A percentile compares a stretch with the other conserved stretches of the same genome.
phyloP scores from a whole-genome alignment of 2,329 filamentous ascomycete species.

The Exophiala oligosperma region DNA sequence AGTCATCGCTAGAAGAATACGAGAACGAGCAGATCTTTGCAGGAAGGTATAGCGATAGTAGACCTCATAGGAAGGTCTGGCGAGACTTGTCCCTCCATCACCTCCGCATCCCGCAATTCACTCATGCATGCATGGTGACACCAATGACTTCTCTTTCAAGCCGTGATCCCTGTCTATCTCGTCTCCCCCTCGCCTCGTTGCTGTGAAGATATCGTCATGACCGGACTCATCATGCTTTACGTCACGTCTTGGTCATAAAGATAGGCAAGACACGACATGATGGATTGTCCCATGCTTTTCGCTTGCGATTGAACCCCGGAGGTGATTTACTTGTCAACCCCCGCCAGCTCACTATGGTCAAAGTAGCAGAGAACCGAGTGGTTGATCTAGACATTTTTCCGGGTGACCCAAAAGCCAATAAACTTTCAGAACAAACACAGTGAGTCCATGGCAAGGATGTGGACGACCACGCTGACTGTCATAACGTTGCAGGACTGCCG shows the following conservation, averaged over 20 bases:
- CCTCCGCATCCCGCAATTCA: neutral
- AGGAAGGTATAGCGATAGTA: neutral
- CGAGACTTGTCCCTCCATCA: no score
- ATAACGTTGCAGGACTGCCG: constrained; percentile 9
- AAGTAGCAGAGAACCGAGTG: constrained; percentile 27
- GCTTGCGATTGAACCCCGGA: neutral
- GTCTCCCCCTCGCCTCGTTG: neutral
- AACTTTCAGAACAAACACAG: constrained; percentile 21
- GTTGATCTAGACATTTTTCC: constrained; percentile 27
- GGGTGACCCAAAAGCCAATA: constrained; percentile 19
- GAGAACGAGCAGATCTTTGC: no score
- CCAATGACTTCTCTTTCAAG: neutral
- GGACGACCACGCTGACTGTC: no score
- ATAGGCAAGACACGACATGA: neutral
- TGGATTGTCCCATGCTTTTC: neutral
- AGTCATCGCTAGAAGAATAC: neutral
- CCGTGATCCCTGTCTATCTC: neutral
- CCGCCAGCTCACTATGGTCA: constrained; percentile 33
- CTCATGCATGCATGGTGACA: neutral
- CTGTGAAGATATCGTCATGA: neutral
- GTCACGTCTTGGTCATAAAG: neutral
- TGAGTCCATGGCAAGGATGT: neutral
- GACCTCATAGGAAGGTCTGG: no score
- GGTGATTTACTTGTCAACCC: neutral
- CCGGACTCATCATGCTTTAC: constrained; percentile 11